Percentiles rank a stretch among this genome's conserved stretches.
Conservation (phyloP, 176 grass and related monocot species). For the Phragmites australis region DNA sequence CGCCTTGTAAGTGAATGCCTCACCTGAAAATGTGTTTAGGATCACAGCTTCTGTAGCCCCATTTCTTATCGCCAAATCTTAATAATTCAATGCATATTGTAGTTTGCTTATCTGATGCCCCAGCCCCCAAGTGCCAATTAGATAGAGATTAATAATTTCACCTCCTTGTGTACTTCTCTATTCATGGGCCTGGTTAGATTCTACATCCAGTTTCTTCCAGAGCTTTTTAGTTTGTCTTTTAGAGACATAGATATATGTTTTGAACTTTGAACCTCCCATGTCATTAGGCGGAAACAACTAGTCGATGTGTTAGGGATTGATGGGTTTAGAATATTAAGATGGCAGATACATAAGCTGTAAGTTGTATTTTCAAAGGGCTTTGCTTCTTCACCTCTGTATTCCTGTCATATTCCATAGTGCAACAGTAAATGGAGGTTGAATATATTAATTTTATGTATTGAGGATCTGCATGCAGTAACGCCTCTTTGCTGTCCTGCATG, state of each 20-base stretch:
- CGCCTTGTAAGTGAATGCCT: slow-evolving; percentile 71
- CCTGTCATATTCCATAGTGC: background rate
- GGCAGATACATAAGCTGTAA: background rate
- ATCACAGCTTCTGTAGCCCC: background rate
- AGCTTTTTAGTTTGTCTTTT: slow-evolving; percentile 16
- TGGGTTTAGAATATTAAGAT: slow-evolving; percentile 11
- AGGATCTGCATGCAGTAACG: background rate
- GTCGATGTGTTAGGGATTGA: background rate
- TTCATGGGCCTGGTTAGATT: background rate
- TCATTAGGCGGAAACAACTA: background rate
- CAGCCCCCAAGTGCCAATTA: background rate
- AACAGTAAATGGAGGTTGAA: background rate
- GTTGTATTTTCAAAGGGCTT: background rate
- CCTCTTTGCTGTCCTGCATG: background rate
- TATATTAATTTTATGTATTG: background rate
- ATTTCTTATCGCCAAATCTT: slow-evolving; percentile 1
- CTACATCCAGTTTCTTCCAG: background rate
- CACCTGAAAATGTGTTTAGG: background rate
- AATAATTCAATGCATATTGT: slow-evolving; percentile 1
- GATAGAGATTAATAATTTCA: background rate
- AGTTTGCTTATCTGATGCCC: background rate
- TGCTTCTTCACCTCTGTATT: background rate
- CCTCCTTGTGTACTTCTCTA: background rate
- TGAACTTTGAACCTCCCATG: background rate
- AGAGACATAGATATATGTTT: background rate